phyloP scores from a whole-genome alignment of 192 early-diverging fungal species.

The Spizellomyces punctatus region DNA sequence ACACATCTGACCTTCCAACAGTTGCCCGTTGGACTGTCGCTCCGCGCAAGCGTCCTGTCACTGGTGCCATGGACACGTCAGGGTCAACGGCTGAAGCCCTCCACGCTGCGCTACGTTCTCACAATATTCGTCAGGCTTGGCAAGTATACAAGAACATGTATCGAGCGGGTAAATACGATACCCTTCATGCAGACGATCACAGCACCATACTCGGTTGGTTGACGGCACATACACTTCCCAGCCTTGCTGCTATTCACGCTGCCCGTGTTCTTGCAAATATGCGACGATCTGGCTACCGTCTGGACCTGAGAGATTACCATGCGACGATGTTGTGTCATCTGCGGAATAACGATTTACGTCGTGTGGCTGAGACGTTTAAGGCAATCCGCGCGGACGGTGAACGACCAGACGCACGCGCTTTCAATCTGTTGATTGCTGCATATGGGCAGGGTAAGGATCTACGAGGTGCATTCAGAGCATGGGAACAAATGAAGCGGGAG shows the following conservation, averaged over 20 bases:
- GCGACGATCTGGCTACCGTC: neutral
- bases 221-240: slow-evolving; percentile 17
- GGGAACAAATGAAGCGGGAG: slow-evolving; percentile 11
- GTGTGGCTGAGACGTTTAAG: neutral
- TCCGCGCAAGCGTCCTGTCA: neutral
- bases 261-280: slow-evolving; percentile 15
- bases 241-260: slow-evolving; percentile 11
- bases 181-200: slow-evolving; percentile 31
- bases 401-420: slow-evolving; percentile 25
- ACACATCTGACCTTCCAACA: neutral
- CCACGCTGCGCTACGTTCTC: slow-evolving; percentile 24
- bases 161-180: neutral
- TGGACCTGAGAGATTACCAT: slow-evolving; percentile 32
- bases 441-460: slow-evolving; percentile 14
- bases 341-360: slow-evolving; percentile 10
- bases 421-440: slow-evolving; percentile 27
- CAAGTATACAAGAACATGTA: slow-evolving; percentile 27
- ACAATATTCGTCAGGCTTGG: slow-evolving; percentile 24
- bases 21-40: neutral
- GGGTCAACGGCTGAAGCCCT: slow-evolving; percentile 6
- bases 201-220: slow-evolving; percentile 16
- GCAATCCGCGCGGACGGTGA: slow-evolving; percentile 11
- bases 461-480: slow-evolving; percentile 10
- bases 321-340: slow-evolving; percentile 24
- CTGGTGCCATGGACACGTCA: neutral